Percentiles rank a stretch among this genome's conserved stretches.
Conservation (phyloP, 2,329 filamentous ascomycete species). For the Waltergamsia citrina region DNA sequence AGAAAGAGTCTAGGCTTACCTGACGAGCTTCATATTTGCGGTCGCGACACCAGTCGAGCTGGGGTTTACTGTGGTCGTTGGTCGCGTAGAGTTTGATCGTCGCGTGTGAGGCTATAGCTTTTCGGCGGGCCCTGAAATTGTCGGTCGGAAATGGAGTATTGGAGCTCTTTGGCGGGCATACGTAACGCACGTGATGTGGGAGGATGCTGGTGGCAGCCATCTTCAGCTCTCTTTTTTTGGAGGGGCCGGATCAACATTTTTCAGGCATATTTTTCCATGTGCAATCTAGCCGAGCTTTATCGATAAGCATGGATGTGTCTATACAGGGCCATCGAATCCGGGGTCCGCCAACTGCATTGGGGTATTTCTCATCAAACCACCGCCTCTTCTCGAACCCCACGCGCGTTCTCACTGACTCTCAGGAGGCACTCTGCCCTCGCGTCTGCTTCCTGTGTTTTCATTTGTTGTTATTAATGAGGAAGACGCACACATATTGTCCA, state of each 20-base stretch:
- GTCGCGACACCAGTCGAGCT: slow-evolving; percentile 1
- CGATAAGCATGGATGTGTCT: no score
- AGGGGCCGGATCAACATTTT: slow-evolving; percentile 1
- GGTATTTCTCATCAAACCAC: no score
- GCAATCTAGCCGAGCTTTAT: slow-evolving; percentile 2
- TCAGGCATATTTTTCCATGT: not conserved
- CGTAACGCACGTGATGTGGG: slow-evolving; percentile 1
- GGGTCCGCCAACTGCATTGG: no score
- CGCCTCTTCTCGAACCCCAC: no score
- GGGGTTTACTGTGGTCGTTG: not conserved
- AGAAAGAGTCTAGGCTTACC: slow-evolving; percentile 49
- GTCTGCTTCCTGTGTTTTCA: not conserved
- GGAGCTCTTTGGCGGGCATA: not conserved
- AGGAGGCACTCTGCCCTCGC: not conserved
- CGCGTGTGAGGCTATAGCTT: not conserved
- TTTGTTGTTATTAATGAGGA: not conserved
- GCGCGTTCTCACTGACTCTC: no score
- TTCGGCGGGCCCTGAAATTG: slow-evolving; percentile 1
- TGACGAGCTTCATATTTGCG: slow-evolving; percentile 87
- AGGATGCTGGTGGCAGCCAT: not conserved
- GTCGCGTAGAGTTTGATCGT: not conserved
- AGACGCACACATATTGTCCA: no score
- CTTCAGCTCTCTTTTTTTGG: not conserved
- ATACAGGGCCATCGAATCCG: no score
- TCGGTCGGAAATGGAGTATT: slow-evolving; percentile 1